Evolutionary conservation across 805 yeast species (phyloP).

Genomic region (Tetrapisispora nanseiensis): DNA sequence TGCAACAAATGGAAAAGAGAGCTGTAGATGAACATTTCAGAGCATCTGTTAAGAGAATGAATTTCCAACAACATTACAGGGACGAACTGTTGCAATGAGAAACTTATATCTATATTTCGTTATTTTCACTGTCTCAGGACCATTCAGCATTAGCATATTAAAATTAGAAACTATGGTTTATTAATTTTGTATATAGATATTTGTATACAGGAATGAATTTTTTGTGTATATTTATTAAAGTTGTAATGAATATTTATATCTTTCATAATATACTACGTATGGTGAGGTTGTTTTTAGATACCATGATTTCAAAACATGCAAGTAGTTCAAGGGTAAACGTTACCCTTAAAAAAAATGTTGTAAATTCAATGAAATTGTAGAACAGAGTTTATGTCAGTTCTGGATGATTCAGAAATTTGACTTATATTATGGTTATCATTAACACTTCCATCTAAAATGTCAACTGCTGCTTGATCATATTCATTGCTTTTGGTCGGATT

Average conservation of each 20-base stretch:
- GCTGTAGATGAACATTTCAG: conserved; percentile 32
- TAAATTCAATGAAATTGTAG: neutral
- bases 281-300: too few species aligned
- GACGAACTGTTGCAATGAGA: conserved; percentile 48
- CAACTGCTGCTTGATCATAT: neutral
- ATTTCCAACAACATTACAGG: conserved; percentile 77
- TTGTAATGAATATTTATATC: neutral
- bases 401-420: neutral
- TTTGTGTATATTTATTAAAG: neutral
- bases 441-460: neutral
- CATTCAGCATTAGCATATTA: neutral
- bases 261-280: too few species aligned
- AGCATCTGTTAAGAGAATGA: conserved; percentile 58
- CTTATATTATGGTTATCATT: neutral
- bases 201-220: too few species aligned
- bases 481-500: neutral
- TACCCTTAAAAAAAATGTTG: too few species aligned
- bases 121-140: too few species aligned
- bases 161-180: neutral
- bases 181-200: too few species aligned
- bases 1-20: conserved; percentile 35
- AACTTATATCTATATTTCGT: too few species aligned
- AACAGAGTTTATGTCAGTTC: neutral
- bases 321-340: too few species aligned
- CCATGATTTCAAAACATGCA: too few species aligned